Evolutionary conservation across 345 rosid genomes (phyloP).

Genomic region (Melaleuca alternifolia): DNA sequence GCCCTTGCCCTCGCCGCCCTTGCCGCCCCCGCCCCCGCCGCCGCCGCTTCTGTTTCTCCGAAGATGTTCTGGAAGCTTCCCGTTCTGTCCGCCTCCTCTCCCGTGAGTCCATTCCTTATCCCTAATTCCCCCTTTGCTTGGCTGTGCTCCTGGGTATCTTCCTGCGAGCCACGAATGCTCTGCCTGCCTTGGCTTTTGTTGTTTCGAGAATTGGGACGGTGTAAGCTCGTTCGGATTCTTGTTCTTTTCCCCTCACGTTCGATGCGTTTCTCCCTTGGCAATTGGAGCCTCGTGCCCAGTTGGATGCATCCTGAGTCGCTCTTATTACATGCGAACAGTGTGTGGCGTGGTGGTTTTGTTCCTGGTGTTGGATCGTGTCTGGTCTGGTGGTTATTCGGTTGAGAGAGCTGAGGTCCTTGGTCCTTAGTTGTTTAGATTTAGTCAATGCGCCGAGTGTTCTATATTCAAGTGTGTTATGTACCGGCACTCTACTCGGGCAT

Average conservation of each 20-base stretch:
- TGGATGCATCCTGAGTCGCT: not conserved
- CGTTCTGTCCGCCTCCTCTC: conserved; percentile 77
- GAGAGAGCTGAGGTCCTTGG: not conserved
- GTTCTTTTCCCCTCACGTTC: not conserved
- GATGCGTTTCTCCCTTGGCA: not conserved
- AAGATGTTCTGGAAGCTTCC: conserved; percentile 97
- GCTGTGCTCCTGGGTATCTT: not conserved
- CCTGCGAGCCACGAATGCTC: not conserved
- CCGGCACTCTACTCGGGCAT: not conserved
- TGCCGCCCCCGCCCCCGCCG: conserved; percentile 5
- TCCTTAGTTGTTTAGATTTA: not conserved
- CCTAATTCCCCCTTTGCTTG: not conserved
- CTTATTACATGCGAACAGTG: not conserved
- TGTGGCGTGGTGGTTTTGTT: not conserved
- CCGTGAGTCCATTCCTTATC: conserved; percentile 39
- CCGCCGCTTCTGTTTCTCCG: not conserved
- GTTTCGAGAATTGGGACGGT: not conserved
- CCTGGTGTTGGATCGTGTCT: not conserved
- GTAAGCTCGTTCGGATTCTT: not conserved
- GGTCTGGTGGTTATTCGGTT: not conserved
- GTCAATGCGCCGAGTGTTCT: not conserved
- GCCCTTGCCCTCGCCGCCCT: not conserved
- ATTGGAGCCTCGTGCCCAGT: not conserved
- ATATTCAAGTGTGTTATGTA: not conserved
- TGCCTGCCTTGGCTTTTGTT: not conserved